Conservation (phyloP, 305 asterid genomes). For the Ilex paraguariensis region DNA sequence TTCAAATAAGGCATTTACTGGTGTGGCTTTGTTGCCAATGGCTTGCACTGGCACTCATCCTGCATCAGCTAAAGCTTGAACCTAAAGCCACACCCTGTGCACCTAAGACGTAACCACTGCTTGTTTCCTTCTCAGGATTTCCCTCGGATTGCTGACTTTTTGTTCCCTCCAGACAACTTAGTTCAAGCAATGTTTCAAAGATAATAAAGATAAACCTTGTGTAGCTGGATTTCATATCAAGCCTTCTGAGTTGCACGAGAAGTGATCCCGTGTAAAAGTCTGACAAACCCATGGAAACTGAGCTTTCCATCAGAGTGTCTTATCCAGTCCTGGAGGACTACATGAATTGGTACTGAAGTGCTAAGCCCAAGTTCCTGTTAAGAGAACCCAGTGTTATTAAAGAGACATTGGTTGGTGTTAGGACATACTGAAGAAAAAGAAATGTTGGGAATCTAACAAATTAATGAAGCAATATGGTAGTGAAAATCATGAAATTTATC, state of each 20-base stretch:
- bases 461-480: too few species aligned
- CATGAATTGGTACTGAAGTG: constrained; percentile 90
- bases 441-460: background rate
- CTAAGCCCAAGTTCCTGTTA: constrained; percentile 84
- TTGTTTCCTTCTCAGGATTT: too few species aligned
- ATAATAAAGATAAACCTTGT: background rate
- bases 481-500: background rate
- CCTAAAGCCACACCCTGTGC: too few species aligned
- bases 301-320: constrained; percentile 90
- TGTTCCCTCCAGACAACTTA: constrained; percentile 1
- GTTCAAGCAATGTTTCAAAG: too few species aligned
- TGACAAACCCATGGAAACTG: constrained; percentile 90
- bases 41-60: constrained; percentile 1
- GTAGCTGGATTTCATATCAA: constrained; percentile 11
- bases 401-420: background rate
- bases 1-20: background rate
- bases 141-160: background rate
- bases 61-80: background rate
- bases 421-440: background rate
- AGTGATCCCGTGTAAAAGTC: constrained; percentile 85
- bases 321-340: constrained; percentile 92
- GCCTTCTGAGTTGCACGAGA: constrained; percentile 72
- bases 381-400: background rate
- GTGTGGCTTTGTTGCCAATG: constrained; percentile 8
- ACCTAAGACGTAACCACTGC: too few species aligned